These are phyloP conservation scores for Spergularia azorica DNA, from an alignment of 179 eudicot genomes.

Conservation along the genomic window DNA sequence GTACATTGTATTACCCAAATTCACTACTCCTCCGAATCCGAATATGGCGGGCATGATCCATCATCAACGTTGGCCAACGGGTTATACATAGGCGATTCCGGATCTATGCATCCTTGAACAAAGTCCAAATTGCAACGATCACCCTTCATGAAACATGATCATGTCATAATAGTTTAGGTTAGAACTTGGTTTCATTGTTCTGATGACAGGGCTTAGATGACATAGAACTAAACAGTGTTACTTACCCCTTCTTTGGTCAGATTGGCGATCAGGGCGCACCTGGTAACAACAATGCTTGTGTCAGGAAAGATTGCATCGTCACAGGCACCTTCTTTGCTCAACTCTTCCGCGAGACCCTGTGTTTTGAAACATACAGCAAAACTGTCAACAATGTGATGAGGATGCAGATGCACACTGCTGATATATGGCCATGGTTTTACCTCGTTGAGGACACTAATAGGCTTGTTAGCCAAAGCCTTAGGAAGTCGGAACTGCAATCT, in stretches of 20 bases:
- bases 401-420: background rate
- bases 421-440: constrained; percentile 31
- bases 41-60: constrained; percentile 60
- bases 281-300: constrained; percentile 40
- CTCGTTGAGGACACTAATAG: constrained; percentile 65
- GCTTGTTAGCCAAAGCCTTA: constrained; percentile 61
- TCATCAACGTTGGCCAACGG: constrained; percentile 69
- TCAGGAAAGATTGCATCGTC: constrained; percentile 77
- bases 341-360: constrained; percentile 87
- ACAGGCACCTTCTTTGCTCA: constrained; percentile 90
- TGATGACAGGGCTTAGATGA: background rate
- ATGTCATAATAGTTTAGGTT: background rate
- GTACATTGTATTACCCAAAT: background rate
- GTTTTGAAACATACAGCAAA: background rate
- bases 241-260: constrained; percentile 65
- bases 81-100: constrained; percentile 44
- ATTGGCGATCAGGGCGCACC: constrained; percentile 61
- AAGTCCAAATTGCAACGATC: constrained; percentile 63
- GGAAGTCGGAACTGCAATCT: constrained; percentile 85
- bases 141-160: constrained; percentile 41
- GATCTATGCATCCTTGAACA: constrained; percentile 66
- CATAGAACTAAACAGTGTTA: background rate
- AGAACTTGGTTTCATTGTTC: background rate
- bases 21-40: constrained; percentile 54
- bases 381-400: background rate